phyloP scores from a whole-genome alignment of 2,329 filamentous ascomycete genomes.

The Aspergillus intermedius region DNA sequence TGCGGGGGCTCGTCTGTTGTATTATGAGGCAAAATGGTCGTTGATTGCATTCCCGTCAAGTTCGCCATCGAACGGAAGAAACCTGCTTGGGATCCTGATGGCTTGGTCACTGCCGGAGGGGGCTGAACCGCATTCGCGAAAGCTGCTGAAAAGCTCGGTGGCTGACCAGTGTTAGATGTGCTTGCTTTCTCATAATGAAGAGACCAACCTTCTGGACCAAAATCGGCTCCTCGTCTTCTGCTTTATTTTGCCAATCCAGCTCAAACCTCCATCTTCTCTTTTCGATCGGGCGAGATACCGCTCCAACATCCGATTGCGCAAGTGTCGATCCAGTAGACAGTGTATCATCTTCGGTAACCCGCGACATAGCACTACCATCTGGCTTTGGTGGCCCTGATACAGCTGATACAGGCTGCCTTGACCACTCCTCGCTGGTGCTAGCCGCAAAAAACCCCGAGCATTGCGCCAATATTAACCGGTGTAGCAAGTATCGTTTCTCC shows the following conservation, averaged over 20 bases:
- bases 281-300: conserved; percentile 36
- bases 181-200: conserved; percentile 5
- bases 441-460: conserved; percentile 93
- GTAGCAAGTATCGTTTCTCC: conserved; percentile 79
- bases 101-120: conserved; percentile 57
- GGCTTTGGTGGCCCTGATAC: conserved; percentile 41
- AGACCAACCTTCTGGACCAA: conserved; percentile 67
- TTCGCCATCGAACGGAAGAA: conserved; percentile 89
- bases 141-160: conserved; percentile 42
- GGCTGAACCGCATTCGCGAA: conserved; percentile 47
- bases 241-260: conserved; percentile 65
- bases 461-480: conserved; percentile 78
- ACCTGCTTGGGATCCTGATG: conserved; percentile 53
- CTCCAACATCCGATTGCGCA: conserved; percentile 32
- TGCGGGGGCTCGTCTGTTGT: conserved; percentile 56
- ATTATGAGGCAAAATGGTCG: conserved; percentile 45
- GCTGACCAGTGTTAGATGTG: conserved; percentile 15
- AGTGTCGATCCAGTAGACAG: conserved; percentile 32
- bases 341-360: conserved; percentile 31
- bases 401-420: conserved; percentile 25
- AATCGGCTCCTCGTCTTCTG: conserved; percentile 74
- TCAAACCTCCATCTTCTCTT: conserved; percentile 78
- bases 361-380: conserved; percentile 25
- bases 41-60: conserved; percentile 53
- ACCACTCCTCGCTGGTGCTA: conserved; percentile 69